Conservation (phyloP, 83 land plant species). For the Larix sibirica region DNA sequence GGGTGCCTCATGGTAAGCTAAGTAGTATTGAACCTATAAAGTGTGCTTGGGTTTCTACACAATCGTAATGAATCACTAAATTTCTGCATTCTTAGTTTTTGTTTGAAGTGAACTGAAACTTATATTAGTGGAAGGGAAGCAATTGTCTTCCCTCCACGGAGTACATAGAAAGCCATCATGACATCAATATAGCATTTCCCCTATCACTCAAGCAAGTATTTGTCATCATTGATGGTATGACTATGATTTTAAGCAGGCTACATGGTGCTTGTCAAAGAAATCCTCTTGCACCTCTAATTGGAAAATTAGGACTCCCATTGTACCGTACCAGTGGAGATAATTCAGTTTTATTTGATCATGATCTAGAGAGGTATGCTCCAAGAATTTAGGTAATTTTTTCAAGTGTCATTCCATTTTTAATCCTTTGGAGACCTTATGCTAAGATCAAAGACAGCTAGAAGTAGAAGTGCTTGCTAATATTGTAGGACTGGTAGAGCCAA, state of each 20-base stretch:
- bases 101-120: no score
- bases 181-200: no score
- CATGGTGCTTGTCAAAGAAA: conserved; percentile 26
- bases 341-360: conserved; percentile 30
- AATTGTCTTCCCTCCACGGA: no score
- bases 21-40: not conserved
- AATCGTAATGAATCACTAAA: not conserved
- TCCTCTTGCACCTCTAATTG: conserved; percentile 29
- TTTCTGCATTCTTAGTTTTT: no score
- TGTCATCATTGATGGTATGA: not conserved
- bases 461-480: no score
- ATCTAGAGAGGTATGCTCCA: conserved; percentile 23
- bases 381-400: no score
- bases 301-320: conserved; percentile 21
- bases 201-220: not conserved
- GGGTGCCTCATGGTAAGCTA: conserved; percentile 26
- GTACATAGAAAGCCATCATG: no score
- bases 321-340: conserved; percentile 35
- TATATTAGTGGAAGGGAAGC: no score
- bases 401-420: no score
- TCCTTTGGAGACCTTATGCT: no score
- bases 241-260: conserved; percentile 16
- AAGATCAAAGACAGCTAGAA: no score
- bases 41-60: not conserved
- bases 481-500: no score